A percentile compares a stretch with the other conserved stretches of the same genome.
phyloP scores from a whole-genome alignment of 139 green algal species.

The Tetradesmus obliquus region DNA sequence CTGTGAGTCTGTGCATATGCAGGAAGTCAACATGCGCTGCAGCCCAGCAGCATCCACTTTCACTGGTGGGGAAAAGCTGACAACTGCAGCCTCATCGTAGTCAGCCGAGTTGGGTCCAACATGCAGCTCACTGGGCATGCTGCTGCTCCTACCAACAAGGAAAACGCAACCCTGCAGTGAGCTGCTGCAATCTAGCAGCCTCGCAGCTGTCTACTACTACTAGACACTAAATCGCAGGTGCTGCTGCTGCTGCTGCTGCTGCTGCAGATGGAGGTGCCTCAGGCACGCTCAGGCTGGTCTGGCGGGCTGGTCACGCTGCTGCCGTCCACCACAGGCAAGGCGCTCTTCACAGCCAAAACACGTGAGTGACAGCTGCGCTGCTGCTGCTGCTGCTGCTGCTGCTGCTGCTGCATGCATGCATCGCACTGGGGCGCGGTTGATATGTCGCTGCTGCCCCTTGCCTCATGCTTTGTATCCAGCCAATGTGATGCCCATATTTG shows the following conservation, averaged over 20 bases:
- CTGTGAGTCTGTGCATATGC: no score
- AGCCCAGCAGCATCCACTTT: no score
- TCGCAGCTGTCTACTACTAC: neutral
- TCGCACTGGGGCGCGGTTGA: neutral
- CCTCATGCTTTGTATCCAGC: neutral
- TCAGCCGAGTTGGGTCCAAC: no score
- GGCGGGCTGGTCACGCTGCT: constrained; percentile 19
- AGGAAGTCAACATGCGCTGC: no score
- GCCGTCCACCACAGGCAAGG: constrained; percentile 25
- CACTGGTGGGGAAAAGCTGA: no score
- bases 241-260: constrained; percentile 23
- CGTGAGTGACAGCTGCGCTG: neutral
- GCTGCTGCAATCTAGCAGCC: neutral
- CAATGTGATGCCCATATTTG: neutral
- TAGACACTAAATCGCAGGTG: neutral
- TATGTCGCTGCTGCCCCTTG: neutral
- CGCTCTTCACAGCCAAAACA: constrained; percentile 39
- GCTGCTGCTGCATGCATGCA: neutral
- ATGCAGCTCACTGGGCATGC: no score
- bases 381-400: neutral
- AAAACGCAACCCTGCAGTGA: neutral
- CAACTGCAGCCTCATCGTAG: no score
- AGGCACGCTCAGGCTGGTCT: constrained; percentile 32
- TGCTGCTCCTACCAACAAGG: no score
- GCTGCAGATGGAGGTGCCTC: constrained; percentile 41